Evolutionary conservation across 768 basidiomycete species (phyloP).

Genomic region (Tephrocybe sp.): DNA sequence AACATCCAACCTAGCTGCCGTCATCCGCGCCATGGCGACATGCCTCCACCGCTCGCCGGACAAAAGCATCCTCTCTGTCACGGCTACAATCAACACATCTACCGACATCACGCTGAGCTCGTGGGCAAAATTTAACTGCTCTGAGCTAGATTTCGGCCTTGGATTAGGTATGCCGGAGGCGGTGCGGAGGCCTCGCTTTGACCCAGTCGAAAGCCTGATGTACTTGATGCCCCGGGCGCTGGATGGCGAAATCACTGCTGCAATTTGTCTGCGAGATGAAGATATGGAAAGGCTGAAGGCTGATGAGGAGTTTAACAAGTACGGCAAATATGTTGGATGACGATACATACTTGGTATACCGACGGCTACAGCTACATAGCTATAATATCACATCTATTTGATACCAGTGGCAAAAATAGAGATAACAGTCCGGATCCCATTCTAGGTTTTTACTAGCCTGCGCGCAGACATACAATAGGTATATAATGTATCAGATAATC

Average conservation of each 20-base stretch:
- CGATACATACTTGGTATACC: no score
- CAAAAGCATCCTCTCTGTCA: conserved; percentile 15
- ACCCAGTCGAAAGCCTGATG: conserved; percentile 24
- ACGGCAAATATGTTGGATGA: conserved; percentile 18
- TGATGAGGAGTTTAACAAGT: conserved; percentile 22
- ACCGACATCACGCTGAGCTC: conserved; percentile 28
- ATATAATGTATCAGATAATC: no score
- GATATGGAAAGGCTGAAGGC: conserved; percentile 24
- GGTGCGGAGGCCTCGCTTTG: conserved; percentile 25
- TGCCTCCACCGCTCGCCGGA: conserved; percentile 13
- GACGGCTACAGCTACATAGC: no score
- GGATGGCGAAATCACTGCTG: conserved; percentile 22
- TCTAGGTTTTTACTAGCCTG: no score
- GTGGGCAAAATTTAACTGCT: conserved; percentile 24
- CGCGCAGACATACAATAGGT: no score
- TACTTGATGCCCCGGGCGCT: conserved; percentile 24
- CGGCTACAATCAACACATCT: conserved; percentile 16
- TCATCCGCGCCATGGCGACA: conserved; percentile 22
- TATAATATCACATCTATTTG: no score
- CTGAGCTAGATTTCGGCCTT: conserved; percentile 23
- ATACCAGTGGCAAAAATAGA: no score
- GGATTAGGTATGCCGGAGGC: conserved; percentile 24
- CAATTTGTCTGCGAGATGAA: conserved; percentile 25
- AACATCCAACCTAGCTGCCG: conserved; percentile 18
- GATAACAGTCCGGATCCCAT: no score